Conservation (phyloP, 768 basidiomycete species). For the Termitomyces sp. region DNA sequence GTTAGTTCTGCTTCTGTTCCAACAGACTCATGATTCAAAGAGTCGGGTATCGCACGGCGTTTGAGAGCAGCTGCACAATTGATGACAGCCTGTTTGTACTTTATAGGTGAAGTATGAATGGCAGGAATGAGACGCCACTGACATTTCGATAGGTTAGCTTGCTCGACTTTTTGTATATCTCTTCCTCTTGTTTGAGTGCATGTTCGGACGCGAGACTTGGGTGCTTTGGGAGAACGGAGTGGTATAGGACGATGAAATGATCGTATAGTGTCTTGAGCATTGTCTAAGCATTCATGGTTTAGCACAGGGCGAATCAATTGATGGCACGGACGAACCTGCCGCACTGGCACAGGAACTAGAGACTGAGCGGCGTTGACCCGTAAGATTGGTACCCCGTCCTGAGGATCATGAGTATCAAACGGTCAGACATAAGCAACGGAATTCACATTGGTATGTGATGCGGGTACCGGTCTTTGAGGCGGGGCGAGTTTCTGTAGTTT, state of each 20-base stretch:
- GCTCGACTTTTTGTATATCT: slow-evolving; percentile 67
- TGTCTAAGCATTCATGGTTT: slow-evolving; percentile 31
- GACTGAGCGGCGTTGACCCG: slow-evolving; percentile 63
- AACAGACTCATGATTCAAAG: slow-evolving; percentile 61
- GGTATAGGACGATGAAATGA: slow-evolving; percentile 68
- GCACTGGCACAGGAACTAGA: slow-evolving; percentile 63
- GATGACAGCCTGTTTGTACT: slow-evolving; percentile 37
- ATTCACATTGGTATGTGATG: slow-evolving; percentile 30
- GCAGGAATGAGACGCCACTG: slow-evolving; percentile 14
- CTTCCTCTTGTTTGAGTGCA: slow-evolving; percentile 75
- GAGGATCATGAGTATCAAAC: neutral
- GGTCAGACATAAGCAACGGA: neutral
- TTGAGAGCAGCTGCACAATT: slow-evolving; percentile 46
- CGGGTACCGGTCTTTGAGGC: slow-evolving; percentile 31
- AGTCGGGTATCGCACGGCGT: slow-evolving; percentile 47
- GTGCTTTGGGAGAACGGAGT: slow-evolving; percentile 41
- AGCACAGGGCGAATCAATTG: slow-evolving; percentile 3
- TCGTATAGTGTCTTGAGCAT: slow-evolving; percentile 74
- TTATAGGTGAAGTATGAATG: slow-evolving; percentile 7
- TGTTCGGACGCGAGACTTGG: slow-evolving; percentile 70
- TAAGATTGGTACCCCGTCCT: slow-evolving; percentile 64
- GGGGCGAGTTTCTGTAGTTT: slow-evolving; percentile 58
- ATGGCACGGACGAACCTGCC: slow-evolving; percentile 46
- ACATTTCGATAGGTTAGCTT: slow-evolving; percentile 85
- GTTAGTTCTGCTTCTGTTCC: slow-evolving; percentile 67